Conservation (phyloP, 208 protist species). For the Crithidia fasciculata region DNA sequence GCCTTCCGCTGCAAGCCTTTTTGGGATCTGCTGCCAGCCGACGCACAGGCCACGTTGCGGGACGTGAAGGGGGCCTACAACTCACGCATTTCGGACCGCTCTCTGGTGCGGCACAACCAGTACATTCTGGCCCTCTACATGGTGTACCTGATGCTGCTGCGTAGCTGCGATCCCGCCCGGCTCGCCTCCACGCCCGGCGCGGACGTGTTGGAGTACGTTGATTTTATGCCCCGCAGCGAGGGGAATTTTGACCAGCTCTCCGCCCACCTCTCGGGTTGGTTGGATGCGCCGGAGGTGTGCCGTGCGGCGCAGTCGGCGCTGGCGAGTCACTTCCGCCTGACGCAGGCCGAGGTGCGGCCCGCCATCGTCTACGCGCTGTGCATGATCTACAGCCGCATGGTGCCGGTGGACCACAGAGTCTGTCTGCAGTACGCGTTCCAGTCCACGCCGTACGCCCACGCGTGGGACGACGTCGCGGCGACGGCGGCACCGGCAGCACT, state of each 20-base stretch:
- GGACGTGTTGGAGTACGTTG: slow-evolving; percentile 63
- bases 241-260: slow-evolving; percentile 78
- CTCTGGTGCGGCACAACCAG: slow-evolving; percentile 81
- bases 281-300: slow-evolving; percentile 63
- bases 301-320: slow-evolving; percentile 48
- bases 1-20: slow-evolving; percentile 55
- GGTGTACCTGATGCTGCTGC: slow-evolving; percentile 66
- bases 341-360: slow-evolving; percentile 71
- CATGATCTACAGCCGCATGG: slow-evolving; percentile 89
- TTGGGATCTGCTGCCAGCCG: slow-evolving; percentile 44
- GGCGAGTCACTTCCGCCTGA: slow-evolving; percentile 55
- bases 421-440: slow-evolving; percentile 60
- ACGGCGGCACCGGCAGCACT: slow-evolving; percentile 24
- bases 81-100: slow-evolving; percentile 63
- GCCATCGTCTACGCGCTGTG: slow-evolving; percentile 65
- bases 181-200: slow-evolving; percentile 32
- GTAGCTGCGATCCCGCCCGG: slow-evolving; percentile 29
- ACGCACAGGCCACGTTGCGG: slow-evolving; percentile 24
- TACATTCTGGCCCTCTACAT: slow-evolving; percentile 82
- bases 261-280: slow-evolving; percentile 58
- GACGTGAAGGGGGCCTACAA: slow-evolving; percentile 37
- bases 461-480: slow-evolving; percentile 40
- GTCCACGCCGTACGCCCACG: slow-evolving; percentile 54
- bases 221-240: slow-evolving; percentile 83
- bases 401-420: slow-evolving; percentile 73